A percentile compares a stretch with the other conserved stretches of the same genome.
Evolutionary conservation across 2,329 filamentous ascomycete species (phyloP).

Genomic region (Neonectria sp.): DNA sequence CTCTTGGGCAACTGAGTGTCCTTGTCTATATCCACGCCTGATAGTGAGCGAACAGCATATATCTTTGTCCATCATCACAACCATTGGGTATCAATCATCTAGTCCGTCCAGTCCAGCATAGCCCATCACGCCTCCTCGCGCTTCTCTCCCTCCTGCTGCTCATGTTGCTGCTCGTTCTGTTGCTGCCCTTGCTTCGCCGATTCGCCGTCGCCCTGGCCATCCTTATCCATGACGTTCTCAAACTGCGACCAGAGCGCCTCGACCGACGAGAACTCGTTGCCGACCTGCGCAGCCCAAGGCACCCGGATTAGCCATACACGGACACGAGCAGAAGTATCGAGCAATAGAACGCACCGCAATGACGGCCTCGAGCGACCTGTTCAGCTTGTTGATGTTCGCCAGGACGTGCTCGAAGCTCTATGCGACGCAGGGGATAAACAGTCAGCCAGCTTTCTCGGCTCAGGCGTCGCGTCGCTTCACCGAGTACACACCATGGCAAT

Average conservation of each 20-base stretch:
- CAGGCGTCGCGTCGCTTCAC: not conserved
- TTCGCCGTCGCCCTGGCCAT: constrained; percentile 55
- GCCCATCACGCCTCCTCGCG: constrained; percentile 33
- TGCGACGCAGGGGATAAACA: not conserved
- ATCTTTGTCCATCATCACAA: not conserved
- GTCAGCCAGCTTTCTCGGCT: not conserved
- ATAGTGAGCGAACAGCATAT: not conserved
- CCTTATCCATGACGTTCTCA: constrained; percentile 92
- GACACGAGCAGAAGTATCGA: too few species aligned
- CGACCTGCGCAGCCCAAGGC: constrained; percentile 69
- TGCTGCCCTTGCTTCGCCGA: constrained; percentile 27
- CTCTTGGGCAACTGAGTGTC: not conserved
- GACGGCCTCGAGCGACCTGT: constrained; percentile 91
- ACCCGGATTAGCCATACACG: not conserved
- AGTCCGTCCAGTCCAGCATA: not conserved
- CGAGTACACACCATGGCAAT: constrained; percentile 74
- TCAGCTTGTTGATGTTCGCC: constrained; percentile 95
- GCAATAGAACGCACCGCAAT: constrained; percentile 76
- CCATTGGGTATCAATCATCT: constrained; percentile 40
- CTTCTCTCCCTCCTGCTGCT: constrained; percentile 28
- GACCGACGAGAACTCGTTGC: constrained; percentile 97
- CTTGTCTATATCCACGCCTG: not conserved
- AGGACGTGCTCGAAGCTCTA: constrained; percentile 90
- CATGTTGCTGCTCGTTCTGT: constrained; percentile 37
- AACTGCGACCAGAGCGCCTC: constrained; percentile 98